Percentiles rank a stretch among this genome's conserved stretches.
Conservation (phyloP, 176 grass and related monocot species). For the Zoysia pacifica region DNA sequence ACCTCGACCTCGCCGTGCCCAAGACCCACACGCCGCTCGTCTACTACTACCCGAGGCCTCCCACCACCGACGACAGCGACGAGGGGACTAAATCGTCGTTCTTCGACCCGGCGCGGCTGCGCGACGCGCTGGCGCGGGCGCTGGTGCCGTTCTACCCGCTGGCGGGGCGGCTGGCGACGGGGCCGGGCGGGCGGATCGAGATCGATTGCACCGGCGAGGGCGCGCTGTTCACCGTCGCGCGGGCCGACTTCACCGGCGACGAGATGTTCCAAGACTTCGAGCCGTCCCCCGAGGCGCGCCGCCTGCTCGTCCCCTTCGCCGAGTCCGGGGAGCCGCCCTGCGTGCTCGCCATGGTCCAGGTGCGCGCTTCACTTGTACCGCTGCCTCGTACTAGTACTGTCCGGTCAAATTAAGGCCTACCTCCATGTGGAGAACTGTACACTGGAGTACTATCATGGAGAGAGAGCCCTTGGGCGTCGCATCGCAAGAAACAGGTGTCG, state of each 20-base stretch:
- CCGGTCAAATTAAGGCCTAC: no score
- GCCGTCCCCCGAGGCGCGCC: constrained; percentile 55
- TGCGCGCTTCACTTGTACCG: background rate
- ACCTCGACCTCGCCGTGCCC: constrained; percentile 60
- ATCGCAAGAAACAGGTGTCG: no score
- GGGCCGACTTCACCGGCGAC: constrained; percentile 46
- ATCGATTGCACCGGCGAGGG: constrained; percentile 74
- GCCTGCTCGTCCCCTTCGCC: constrained; percentile 56
- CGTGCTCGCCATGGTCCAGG: constrained; percentile 63
- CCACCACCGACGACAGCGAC: background rate
- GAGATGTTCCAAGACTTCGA: constrained; percentile 50
- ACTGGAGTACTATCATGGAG: no score
- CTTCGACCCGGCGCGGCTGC: constrained; percentile 53
- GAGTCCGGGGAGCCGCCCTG: constrained; percentile 55
- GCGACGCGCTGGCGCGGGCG: constrained; percentile 52
- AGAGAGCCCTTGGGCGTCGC: no score
- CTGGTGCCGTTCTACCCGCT: constrained; percentile 69
- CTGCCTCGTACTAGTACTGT: no score
- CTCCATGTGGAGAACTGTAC: no score
- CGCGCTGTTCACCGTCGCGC: constrained; percentile 51
- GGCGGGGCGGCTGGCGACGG: constrained; percentile 47
- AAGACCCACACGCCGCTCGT: constrained; percentile 59
- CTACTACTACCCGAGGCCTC: constrained; percentile 54
- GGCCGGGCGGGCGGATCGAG: constrained; percentile 32
- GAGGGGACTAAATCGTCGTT: background rate